phyloP scores from a whole-genome alignment of 2,329 filamentous ascomycete genomes.

The Exophiala sideris region DNA sequence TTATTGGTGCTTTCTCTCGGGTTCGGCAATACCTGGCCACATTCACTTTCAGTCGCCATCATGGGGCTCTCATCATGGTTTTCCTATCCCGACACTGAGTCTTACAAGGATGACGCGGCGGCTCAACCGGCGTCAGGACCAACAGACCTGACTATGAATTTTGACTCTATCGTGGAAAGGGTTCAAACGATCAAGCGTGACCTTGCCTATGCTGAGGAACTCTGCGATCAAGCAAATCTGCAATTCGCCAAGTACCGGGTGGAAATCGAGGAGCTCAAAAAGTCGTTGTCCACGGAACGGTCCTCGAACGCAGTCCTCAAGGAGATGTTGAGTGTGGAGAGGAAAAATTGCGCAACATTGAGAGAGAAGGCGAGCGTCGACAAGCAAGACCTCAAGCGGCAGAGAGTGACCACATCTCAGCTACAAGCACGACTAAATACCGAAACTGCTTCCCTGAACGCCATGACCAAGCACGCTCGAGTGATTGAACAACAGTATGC shows the following conservation, averaged over 20 bases:
- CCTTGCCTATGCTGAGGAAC: constrained; percentile 10
- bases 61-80: constrained; percentile 13
- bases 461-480: constrained; percentile 14
- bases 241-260: constrained; percentile 14
- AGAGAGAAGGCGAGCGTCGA: not conserved
- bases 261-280: constrained; percentile 14
- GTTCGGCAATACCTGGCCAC: not conserved
- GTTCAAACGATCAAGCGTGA: constrained; percentile 15
- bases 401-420: not conserved
- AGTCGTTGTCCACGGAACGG: not conserved
- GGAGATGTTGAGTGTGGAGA: constrained; percentile 3
- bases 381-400: constrained; percentile 8
- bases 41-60: not conserved
- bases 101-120: not conserved
- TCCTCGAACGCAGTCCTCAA: not conserved
- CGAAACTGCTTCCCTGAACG: constrained; percentile 9
- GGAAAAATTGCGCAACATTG: not conserved
- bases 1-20: no score
- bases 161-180: constrained; percentile 16
- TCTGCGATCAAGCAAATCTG: constrained; percentile 21
- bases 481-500: constrained; percentile 6
- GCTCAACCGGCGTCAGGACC: not conserved
- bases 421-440: constrained; percentile 15
- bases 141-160: constrained; percentile 5
- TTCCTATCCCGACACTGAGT: not conserved